These are phyloP conservation scores for Seiridium cupressi DNA, from an alignment of 2,329 filamentous ascomycete species.

Conservation along the genomic window DNA sequence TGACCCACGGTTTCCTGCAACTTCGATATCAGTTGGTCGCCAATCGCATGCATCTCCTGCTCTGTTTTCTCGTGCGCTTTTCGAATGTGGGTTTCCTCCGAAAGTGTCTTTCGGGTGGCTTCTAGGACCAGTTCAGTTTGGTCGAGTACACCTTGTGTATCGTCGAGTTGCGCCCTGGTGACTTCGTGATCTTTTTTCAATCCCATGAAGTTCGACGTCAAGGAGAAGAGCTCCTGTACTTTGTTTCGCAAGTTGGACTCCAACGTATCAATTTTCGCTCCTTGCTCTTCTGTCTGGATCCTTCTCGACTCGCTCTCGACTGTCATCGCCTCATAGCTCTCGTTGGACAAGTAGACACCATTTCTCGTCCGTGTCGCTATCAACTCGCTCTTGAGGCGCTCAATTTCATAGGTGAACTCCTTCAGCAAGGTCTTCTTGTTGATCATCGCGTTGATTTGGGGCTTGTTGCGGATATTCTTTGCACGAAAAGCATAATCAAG, in stretches of 20 bases:
- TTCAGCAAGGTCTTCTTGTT: conserved; percentile 89
- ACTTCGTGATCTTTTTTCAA: conserved; percentile 88
- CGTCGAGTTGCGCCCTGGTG: conserved; percentile 68
- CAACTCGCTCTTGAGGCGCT: conserved; percentile 90
- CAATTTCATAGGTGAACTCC: conserved; percentile 90
- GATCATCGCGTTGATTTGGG: conserved; percentile 87
- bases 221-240: conserved; percentile 82
- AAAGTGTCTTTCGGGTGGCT: conserved; percentile 72
- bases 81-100: conserved; percentile 75
- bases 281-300: conserved; percentile 89
- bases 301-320: conserved; percentile 88
- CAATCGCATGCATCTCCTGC: conserved; percentile 69
- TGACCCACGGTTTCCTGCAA: conserved; percentile 76
- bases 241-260: conserved; percentile 90
- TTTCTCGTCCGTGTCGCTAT: conserved; percentile 92
- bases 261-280: conserved; percentile 87
- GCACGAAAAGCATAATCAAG: conserved; percentile 96
- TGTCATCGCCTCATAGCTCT: conserved; percentile 86
- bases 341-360: conserved; percentile 88
- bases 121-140: conserved; percentile 84
- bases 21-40: conserved; percentile 73
- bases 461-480: conserved; percentile 98
- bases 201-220: conserved; percentile 84
- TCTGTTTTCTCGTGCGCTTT: conserved; percentile 88
- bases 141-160: conserved; percentile 77